Conservation (phyloP, 2,329 filamentous ascomycete species). For the Pyricularia sp. region DNA sequence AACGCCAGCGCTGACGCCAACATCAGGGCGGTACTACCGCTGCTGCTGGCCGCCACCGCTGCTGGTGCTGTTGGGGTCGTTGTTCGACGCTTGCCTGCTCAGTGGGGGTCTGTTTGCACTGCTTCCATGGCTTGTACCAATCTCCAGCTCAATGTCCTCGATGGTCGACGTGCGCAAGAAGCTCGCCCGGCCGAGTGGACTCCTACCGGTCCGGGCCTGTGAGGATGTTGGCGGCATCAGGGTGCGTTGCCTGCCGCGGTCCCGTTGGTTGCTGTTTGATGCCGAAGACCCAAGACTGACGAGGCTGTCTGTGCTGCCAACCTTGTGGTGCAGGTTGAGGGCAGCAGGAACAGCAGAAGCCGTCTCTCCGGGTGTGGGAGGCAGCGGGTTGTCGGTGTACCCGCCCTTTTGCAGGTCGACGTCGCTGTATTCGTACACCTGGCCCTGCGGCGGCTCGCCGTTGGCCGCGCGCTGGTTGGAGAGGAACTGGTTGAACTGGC, state of each 20-base stretch:
- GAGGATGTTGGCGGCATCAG: conserved; percentile 13
- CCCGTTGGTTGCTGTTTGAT: background rate
- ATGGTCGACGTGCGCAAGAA: conserved; percentile 16
- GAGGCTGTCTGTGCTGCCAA: conserved; percentile 15
- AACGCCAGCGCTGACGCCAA: background rate
- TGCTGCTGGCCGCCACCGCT: background rate
- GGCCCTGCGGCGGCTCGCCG: conserved; percentile 22
- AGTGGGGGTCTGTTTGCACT: background rate
- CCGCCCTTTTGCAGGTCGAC: conserved; percentile 26
- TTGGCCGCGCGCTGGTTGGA: conserved; percentile 12
- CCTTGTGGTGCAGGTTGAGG: conserved; percentile 8
- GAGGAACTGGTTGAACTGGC: conserved; percentile 25
- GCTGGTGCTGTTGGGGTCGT: background rate
- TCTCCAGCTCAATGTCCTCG: conserved; percentile 18
- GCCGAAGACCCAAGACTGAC: conserved; percentile 4
- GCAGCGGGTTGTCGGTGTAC: conserved; percentile 24
- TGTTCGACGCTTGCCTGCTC: background rate
- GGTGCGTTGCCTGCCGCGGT: conserved; percentile 7
- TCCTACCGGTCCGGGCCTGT: conserved; percentile 17
- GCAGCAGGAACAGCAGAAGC: background rate
- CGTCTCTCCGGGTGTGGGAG: conserved; percentile 5
- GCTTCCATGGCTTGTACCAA: conserved; percentile 11
- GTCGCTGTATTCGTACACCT: conserved; percentile 37
- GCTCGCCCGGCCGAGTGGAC: conserved; percentile 24
- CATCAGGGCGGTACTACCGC: conserved; percentile 1